Conservation (phyloP, 192 early-diverging fungal genomes). For the Dissophora ornata region DNA sequence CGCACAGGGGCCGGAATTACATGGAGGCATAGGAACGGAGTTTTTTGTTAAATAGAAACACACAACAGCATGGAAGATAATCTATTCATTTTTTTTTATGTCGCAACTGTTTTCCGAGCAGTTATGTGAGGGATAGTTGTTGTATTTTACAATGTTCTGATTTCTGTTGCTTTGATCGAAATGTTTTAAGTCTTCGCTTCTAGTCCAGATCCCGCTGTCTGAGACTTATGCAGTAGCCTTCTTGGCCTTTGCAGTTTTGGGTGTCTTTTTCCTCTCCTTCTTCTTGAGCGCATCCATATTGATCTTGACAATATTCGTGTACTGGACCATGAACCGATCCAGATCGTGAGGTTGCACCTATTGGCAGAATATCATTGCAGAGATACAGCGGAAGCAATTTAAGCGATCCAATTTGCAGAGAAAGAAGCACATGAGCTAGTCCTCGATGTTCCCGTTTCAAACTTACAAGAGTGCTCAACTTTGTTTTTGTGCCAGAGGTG, state of each 20-base stretch:
- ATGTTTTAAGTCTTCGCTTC: slow-evolving; percentile 6
- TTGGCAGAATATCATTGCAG: no score
- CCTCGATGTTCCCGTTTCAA: no score
- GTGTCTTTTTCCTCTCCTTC: slow-evolving; percentile 53
- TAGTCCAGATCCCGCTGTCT: background rate
- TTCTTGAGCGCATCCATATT: slow-evolving; percentile 53
- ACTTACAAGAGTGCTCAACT: slow-evolving; percentile 43
- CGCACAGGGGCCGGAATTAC: background rate
- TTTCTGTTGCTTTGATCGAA: background rate
- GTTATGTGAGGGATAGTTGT: no score
- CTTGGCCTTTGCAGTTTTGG: slow-evolving; percentile 28
- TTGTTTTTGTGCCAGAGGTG: slow-evolving; percentile 30
- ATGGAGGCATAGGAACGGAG: background rate
- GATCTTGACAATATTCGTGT: slow-evolving; percentile 53
- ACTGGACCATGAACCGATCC: slow-evolving; percentile 53
- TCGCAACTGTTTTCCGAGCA: no score
- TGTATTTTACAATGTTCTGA: slow-evolving; percentile 3
- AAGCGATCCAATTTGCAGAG: background rate
- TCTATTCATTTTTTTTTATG: no score
- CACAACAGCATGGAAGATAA: background rate
- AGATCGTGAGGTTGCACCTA: slow-evolving; percentile 54
- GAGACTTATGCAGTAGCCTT: slow-evolving; percentile 31
- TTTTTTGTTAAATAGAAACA: background rate
- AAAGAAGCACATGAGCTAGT: no score
- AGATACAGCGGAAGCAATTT: no score